phyloP scores from a whole-genome alignment of 306 rosid genomes.

The Rosa rugosa region DNA sequence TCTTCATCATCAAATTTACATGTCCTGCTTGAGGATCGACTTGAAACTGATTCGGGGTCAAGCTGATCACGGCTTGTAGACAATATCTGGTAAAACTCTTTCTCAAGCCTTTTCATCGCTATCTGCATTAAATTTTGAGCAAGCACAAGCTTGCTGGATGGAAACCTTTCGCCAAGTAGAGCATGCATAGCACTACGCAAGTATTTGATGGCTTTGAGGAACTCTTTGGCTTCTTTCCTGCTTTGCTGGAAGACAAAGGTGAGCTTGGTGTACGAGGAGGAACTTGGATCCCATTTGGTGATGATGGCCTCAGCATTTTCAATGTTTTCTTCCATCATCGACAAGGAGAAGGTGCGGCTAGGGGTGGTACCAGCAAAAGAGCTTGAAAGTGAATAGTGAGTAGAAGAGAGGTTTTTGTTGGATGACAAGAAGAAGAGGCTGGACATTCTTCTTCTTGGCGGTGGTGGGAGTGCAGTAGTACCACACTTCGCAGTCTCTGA shows the following conservation, averaged over 20 bases:
- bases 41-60: constrained; percentile 47
- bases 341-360: background rate
- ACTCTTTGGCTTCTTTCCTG: constrained; percentile 38
- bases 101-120: constrained; percentile 51
- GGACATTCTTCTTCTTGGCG: constrained; percentile 20
- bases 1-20: constrained; percentile 20
- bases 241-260: constrained; percentile 41
- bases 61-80: constrained; percentile 32
- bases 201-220: constrained; percentile 30
- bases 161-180: constrained; percentile 22
- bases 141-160: constrained; percentile 33
- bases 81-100: constrained; percentile 43
- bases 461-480: constrained; percentile 12
- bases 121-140: constrained; percentile 54
- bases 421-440: constrained; percentile 32
- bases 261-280: constrained; percentile 30
- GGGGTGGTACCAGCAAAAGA: constrained; percentile 6
- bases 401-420: constrained; percentile 26
- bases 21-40: constrained; percentile 27
- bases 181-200: constrained; percentile 40
- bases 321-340: constrained; percentile 40
- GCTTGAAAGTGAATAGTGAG: constrained; percentile 21
- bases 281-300: constrained; percentile 44
- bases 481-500: constrained; percentile 22
- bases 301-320: constrained; percentile 34